Evolutionary conservation across 768 basidiomycete species (phyloP), one percentile per base, ranked within the genome.

Genomic region (Trametes cingulata): DNA sequence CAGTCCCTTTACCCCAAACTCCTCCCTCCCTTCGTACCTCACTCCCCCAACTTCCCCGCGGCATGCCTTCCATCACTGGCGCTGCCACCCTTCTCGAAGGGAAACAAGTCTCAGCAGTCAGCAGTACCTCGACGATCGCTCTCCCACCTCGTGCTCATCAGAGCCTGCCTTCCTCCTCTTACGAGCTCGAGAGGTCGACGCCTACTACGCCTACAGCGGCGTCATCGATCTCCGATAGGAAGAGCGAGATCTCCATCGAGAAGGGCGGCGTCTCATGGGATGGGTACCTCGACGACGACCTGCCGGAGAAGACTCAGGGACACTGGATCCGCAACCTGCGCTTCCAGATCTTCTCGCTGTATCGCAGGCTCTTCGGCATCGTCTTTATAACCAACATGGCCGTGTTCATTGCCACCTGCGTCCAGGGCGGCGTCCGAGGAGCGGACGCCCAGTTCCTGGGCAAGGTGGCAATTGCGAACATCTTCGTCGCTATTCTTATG

Each of bases 311-410:
- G 68, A 74, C 62, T 6, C 77, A 83, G 55, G 72, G 76, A 5
- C 77, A 74, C 63, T 56, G 61, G 45, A 19, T 77, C 45, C 80
- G 81, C 37, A 82, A 83, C 65, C 66, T 84, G 35, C 80, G 83
- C 41, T 78, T 82, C 66, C 78, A 78, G 56, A 66, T 84, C 56
- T 81, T 82, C 69, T 75, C 77, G 9, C 72, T 84, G 5, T 84
- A 84, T 65, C 74, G 83, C 49, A 76, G 79, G 54, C 76, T 82
- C 1, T 84, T 84, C 71, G 73, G 76, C 9, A 67, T 83, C 42
- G 77, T 82, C 39, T 82, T 83, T 69, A 64, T 73, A 50, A 71
- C 74, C 45, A 84, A 84, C 69, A 61, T 83, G 54, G 74, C 73
- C 42, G 72, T 80, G 1, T 77, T 83, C 65, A 73, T 83, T 46